phyloP scores from a whole-genome alignment of 2,329 filamentous ascomycete species.

The Lachnellula hyalina region DNA sequence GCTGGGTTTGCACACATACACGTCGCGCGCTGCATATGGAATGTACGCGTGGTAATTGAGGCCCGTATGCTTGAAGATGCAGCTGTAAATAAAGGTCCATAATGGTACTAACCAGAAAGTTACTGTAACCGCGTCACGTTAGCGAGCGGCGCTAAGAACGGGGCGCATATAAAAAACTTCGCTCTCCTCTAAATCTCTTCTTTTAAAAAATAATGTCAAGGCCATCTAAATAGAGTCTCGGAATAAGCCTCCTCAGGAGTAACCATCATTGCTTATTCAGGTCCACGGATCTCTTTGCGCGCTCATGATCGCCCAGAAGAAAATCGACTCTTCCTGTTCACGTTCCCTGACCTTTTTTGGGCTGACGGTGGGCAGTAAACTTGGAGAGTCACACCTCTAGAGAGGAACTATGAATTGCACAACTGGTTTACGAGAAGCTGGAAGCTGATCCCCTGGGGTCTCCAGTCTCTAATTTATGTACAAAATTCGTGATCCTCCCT shows the following conservation, averaged over 20 bases:
- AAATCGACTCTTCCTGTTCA: constrained; percentile 65
- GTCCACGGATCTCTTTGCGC: constrained; percentile 78
- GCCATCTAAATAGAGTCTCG: constrained; percentile 99
- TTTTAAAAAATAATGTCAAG: constrained; percentile 59
- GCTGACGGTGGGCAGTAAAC: constrained; percentile 50
- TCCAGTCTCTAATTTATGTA: background rate
- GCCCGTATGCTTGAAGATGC: background rate
- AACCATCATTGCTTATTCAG: constrained; percentile 85
- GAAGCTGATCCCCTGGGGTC: background rate
- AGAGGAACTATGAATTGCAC: background rate
- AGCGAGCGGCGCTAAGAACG: constrained; percentile 5
- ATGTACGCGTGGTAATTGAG: background rate
- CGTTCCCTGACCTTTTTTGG: constrained; percentile 56
- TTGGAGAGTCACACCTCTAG: constrained; percentile 39
- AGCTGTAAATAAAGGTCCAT: constrained; percentile 1
- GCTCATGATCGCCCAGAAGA: constrained; percentile 97
- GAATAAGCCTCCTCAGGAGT: constrained; percentile 58
- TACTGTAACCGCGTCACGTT: constrained; percentile 1
- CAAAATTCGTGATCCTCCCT: background rate
- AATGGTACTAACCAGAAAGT: too few relatives aligned
- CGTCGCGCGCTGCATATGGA: background rate
- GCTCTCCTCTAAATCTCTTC: constrained; percentile 10
- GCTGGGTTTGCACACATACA: background rate
- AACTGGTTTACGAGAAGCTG: too few relatives aligned
- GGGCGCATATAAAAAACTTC: constrained; percentile 5